Evolutionary conservation across 768 basidiomycete species (phyloP), one percentile per base, ranked within the genome.

Genomic region (Collybia sp.): DNA sequence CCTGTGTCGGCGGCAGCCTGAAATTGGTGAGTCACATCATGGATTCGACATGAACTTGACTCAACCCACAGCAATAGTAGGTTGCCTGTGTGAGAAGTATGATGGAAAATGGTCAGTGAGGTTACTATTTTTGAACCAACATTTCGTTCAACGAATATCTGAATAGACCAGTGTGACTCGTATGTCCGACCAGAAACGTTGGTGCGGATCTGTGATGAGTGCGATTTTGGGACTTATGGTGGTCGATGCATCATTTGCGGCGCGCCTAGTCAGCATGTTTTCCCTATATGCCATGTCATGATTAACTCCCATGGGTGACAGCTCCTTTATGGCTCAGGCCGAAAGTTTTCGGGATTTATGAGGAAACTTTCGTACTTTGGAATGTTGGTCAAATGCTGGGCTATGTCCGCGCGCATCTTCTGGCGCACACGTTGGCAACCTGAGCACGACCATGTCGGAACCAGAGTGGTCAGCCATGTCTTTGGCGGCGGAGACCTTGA

Each of bases 161-260:
- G 10, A 16, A 20, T 39, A 99, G 95, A 65, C 95, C 95, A 8
- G 91, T 99, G 95, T 72, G 95, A 99, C 72, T 97, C 95, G 46
- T 98, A 98, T 69, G 96, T 99, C 52, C 82, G 96, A 57, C 96
- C 96, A 57, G 94, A 95, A 69, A 98, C 95, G 17, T 78, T 98
- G 53, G 96, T 98, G 48, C 82, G 95, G 52, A 97, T 97, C 55
- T 99, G 96, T 66, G 96, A 99, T 63, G 96, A 99, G 72, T 99
- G 96, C 69, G 98, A 98, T 67, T 99, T 98, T 70, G 91, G 93
- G 55, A 95, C 93, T 38, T 96, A 96, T 62, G 93, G 96, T 17
- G 95, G 95, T 42, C 78, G 93, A 53, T 99, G 96, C 63, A 98
- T 97, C 67, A 96, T 98, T 51, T 99, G 96, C 56, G 92, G 93